These are phyloP conservation scores for Echites panduratus DNA, from an alignment of 257 asterid species.

Conservation along the genomic window DNA sequence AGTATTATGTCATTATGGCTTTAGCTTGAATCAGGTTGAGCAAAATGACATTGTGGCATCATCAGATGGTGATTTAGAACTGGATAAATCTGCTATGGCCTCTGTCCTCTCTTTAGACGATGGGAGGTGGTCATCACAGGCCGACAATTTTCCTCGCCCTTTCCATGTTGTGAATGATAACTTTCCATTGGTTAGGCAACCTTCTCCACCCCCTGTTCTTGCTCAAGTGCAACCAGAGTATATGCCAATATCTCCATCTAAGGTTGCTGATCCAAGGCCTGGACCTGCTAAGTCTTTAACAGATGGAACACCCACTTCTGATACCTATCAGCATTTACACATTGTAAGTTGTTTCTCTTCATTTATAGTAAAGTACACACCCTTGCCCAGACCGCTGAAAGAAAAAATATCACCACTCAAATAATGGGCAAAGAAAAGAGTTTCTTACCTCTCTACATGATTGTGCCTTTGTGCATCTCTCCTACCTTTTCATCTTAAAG, in stretches of 20 bases:
- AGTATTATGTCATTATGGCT: slow-evolving; percentile 33
- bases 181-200: slow-evolving; percentile 63
- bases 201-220: slow-evolving; percentile 91
- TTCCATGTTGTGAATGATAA: slow-evolving; percentile 40
- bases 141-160: slow-evolving; percentile 40
- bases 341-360: slow-evolving; percentile 56
- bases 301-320: slow-evolving; percentile 51
- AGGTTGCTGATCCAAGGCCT: slow-evolving; percentile 95
- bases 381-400: neutral
- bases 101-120: slow-evolving; percentile 81
- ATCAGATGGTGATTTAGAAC: slow-evolving; percentile 30
- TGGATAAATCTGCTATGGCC: slow-evolving; percentile 55
- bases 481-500: neutral
- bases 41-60: slow-evolving; percentile 31
- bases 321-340: slow-evolving; percentile 79
- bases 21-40: slow-evolving; percentile 63
- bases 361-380: neutral
- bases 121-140: slow-evolving; percentile 66
- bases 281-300: slow-evolving; percentile 64
- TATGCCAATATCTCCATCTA: slow-evolving; percentile 69
- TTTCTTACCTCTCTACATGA: neutral
- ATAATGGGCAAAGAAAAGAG: neutral
- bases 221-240: slow-evolving; percentile 65
- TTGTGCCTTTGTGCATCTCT: too few species aligned
- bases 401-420: neutral